Evolutionary conservation across 2,329 filamentous ascomycete species (phyloP), one percentile per base, ranked within the genome.

Genomic region (Pleurostoma richardsiae): DNA sequence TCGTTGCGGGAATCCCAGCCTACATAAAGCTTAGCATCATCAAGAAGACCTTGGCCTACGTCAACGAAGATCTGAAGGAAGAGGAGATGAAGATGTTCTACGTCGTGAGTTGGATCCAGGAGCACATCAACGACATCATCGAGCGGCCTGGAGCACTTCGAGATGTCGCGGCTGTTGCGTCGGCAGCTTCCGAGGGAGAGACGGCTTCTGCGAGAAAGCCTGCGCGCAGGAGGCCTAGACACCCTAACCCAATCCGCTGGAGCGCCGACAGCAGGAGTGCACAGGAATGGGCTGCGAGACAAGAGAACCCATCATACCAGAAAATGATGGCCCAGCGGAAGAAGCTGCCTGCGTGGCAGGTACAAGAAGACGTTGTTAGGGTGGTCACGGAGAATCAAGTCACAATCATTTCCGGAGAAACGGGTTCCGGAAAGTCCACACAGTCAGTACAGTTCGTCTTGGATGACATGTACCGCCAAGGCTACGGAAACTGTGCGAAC

Each of bases 391-490:
- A 76, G 4, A 83, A 92, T 59, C 86, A 96, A 64, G 90, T 99
- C 43, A 96, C 90, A 1, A 96, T 99, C 58, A 94, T 99, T 56
- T 95, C 91, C 40, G 94, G 94, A 55, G 94, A 97, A 68, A 99
- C 94, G 4, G 94, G 94, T 45, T 96, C 90, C 19, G 94, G 94
- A 60, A 99, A 99, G 67, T 96, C 89, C 42, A 97, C 94, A 1
- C 94, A 99, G 64, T 94, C 90, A 3, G 90, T 97, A 31, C 94
- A 99, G 64, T 99, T 97, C 65, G 78, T 99, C 40, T 75, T 99
- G 2, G 94, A 99, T 58, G 89, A 97, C 56, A 72, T 97, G 52
- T 95, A 96, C 56, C 76, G 79, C 51, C 77, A 80, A 41, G 81
- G 85, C 6, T 74, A 95, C 6, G 94, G 92, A 3, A 80, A 79